Percentiles rank a stretch among this genome's conserved stretches.
phyloP scores from a whole-genome alignment of 352 stramenopile genomes.

The Phytophthora citricola region DNA sequence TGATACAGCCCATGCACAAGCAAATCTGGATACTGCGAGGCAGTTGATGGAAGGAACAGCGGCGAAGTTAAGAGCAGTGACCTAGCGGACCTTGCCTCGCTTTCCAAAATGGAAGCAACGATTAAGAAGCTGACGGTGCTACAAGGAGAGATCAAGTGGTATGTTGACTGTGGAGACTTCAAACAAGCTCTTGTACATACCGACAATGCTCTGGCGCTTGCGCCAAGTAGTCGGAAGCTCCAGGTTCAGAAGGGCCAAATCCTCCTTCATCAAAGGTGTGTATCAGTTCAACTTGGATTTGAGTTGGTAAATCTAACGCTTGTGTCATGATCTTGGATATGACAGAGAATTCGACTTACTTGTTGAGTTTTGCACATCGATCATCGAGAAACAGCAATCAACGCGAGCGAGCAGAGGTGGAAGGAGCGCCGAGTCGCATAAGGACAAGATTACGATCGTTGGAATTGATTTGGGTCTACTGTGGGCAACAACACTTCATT shows the following conservation, averaged over 20 bases:
- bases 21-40: constrained; percentile 55
- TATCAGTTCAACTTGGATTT: constrained; percentile 9
- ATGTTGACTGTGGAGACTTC: constrained; percentile 53
- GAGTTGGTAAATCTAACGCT: constrained; percentile 3
- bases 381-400: constrained; percentile 62
- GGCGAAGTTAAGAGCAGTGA: constrained; percentile 33
- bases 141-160: constrained; percentile 68
- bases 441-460: constrained; percentile 50
- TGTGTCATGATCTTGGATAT: constrained; percentile 5
- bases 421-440: constrained; percentile 8
- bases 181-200: constrained; percentile 53
- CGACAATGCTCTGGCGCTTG: constrained; percentile 57
- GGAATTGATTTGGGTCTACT: constrained; percentile 72
- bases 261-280: constrained; percentile 74
- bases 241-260: constrained; percentile 71
- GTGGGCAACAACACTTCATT: constrained; percentile 71
- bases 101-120: constrained; percentile 63
- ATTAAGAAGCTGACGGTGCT: constrained; percentile 59
- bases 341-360: constrained; percentile 63
- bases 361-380: constrained; percentile 51
- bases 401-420: constrained; percentile 14
- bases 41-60: constrained; percentile 40
- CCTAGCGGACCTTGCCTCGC: constrained; percentile 44
- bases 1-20: constrained; percentile 57
- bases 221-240: constrained; percentile 57